Percentiles rank a stretch among this genome's conserved stretches.
Evolutionary conservation across 306 rosid genomes (phyloP).

Genomic region (Vigna hirtella): DNA sequence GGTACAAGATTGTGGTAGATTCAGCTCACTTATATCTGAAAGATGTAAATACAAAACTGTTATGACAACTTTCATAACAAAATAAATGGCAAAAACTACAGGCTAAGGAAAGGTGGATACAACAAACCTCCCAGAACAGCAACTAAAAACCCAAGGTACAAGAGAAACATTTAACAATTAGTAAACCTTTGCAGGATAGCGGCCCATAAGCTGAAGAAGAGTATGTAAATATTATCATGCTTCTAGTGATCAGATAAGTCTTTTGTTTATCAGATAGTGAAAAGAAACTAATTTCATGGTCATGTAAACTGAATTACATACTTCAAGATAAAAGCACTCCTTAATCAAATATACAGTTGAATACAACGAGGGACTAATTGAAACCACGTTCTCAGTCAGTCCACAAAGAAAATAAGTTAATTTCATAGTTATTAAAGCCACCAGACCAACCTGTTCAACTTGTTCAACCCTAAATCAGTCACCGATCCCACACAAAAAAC

Average conservation of each 20-base stretch:
- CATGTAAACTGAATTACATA: background rate
- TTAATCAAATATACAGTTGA: background rate
- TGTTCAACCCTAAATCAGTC: too few species aligned
- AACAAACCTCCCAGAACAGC: constrained; percentile 17
- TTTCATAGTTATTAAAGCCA: background rate
- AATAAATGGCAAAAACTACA: constrained; percentile 22
- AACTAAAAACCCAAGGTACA: constrained; percentile 5
- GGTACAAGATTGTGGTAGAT: constrained; percentile 81
- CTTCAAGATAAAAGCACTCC: background rate
- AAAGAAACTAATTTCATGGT: constrained; percentile 17
- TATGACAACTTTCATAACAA: constrained; percentile 36
- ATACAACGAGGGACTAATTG: constrained; percentile 2
- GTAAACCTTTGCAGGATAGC: constrained; percentile 13
- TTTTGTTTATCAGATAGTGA: constrained; percentile 22
- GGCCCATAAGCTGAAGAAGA: background rate
- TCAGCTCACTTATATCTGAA: constrained; percentile 96
- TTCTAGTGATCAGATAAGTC: constrained; percentile 12
- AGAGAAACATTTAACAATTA: background rate
- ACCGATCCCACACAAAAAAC: too few species aligned
- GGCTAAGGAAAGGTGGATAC: background rate
- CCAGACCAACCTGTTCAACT: too few species aligned
- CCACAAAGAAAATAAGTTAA: background rate
- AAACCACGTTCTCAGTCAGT: background rate
- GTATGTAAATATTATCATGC: constrained; percentile 11
- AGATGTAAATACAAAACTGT: constrained; percentile 35